Evolutionary conservation across 1,284 basidiomycete species (phyloP), one percentile per base, ranked within the genome.

Genomic region (Apiotrichum veenhuisii): DNA sequence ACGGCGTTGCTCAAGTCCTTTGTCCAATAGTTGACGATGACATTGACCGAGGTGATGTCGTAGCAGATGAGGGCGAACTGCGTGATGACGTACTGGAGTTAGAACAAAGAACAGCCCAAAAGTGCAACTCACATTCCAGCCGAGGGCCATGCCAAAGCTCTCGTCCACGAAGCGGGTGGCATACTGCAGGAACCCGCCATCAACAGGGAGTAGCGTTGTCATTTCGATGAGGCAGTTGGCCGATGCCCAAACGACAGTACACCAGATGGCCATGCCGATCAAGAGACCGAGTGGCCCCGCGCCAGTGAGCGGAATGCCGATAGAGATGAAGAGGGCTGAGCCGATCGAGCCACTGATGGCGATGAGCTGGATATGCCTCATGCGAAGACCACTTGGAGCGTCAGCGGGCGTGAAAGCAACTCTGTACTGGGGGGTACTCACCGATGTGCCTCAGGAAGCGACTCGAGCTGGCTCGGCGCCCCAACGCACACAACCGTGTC

Each of bases 11-110:
- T 50, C 0, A 71, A 58, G 15, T 49, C 48, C 3, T 55, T 37
- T 3, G 48, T 58, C 68, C 68, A 70, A 54, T 70, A 73, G 25
- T 47, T 20, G 30, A 71, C 54, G 27, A 70, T 56, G 18, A 67
- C 64, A 52, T 71, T 68, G 50, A 73, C 48, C 15, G 66, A 61
- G 38, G 64, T 62, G 20, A 64, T 49, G 36, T 66, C 64, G 50
- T 64, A 64, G 47, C 63, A 64, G 40, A 67, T 49, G 10, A 69
- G 55, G 18, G 66, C 49, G 15, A 49, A 50, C 51, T 68, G 66
- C 9, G 60, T 56, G 23, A 66, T 54, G 18, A 52, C 37, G 46
- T 64, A 66, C 55, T 64, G 33, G 1, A 17, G 18, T 20, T 17
- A 34, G 11, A 7, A 45, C 30, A n/a, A n/a, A n/a, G 2, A 14